A percentile compares a stretch with the other conserved stretches of the same genome.
Evolutionary conservation across 352 stramenopile genomes (phyloP).

Genomic region (Peronospora belbahrii): DNA sequence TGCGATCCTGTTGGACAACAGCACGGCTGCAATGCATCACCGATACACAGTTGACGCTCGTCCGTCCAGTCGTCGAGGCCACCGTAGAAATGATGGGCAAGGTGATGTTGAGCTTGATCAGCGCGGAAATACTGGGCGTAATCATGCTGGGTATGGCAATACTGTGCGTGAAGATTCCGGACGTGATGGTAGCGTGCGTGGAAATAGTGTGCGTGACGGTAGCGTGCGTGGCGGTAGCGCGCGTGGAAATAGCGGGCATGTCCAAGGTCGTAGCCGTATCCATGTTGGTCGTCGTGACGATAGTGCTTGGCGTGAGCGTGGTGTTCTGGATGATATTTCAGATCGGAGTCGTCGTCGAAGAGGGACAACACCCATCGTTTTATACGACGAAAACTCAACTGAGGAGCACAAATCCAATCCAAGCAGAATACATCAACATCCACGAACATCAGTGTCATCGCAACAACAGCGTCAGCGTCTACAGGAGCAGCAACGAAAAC

Average conservation of each 20-base stretch:
- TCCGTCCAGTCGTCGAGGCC: slow-evolving; percentile 12
- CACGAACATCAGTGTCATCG: background rate
- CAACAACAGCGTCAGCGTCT: slow-evolving; percentile 2
- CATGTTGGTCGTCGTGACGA: background rate
- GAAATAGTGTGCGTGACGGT: background rate
- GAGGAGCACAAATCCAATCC: slow-evolving; percentile 23
- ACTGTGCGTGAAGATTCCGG: no score
- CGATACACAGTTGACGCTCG: slow-evolving; percentile 29
- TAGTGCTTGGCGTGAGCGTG: slow-evolving; percentile 1
- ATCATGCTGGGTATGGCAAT: background rate
- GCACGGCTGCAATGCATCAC: slow-evolving; percentile 20
- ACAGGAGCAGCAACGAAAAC: slow-evolving; percentile 8
- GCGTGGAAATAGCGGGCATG: background rate
- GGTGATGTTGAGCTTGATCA: background rate
- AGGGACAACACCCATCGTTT: slow-evolving; percentile 24
- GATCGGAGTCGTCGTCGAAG: slow-evolving; percentile 12
- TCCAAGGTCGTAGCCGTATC: background rate
- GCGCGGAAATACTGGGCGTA: background rate
- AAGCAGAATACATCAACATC: slow-evolving; percentile 7
- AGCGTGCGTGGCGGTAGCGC: no score
- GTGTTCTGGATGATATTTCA: slow-evolving; percentile 22
- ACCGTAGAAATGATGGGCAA: background rate
- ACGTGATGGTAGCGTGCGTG: no score
- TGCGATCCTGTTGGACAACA: slow-evolving; percentile 33
- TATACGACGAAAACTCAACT: slow-evolving; percentile 24